phyloP scores from a whole-genome alignment of 139 green algal genomes.

The Chara braunii region DNA sequence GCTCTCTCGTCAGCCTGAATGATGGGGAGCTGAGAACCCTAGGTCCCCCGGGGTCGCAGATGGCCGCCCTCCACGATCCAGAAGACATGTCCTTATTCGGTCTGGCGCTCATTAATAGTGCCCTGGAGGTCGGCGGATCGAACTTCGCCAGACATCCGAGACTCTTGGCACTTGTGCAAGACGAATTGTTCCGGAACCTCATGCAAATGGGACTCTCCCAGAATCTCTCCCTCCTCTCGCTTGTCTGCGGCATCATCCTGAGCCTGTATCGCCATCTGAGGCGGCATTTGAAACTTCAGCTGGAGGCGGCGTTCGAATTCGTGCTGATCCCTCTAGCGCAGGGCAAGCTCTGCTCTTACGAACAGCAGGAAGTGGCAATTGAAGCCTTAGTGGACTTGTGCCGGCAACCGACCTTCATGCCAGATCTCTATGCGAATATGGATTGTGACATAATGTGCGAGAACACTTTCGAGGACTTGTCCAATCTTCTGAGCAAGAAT shows the following conservation, averaged over 20 bases:
- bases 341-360: slow-evolving; percentile 43
- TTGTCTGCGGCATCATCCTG: slow-evolving; percentile 43
- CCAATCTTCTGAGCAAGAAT: slow-evolving; percentile 37
- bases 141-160: slow-evolving; percentile 43
- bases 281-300: slow-evolving; percentile 62
- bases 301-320: slow-evolving; percentile 69
- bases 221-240: slow-evolving; percentile 45
- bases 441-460: slow-evolving; percentile 69
- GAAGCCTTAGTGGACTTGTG: slow-evolving; percentile 87
- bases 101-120: slow-evolving; percentile 62
- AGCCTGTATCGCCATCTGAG: slow-evolving; percentile 68
- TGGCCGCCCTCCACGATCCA: not conserved
- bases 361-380: slow-evolving; percentile 74
- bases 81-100: slow-evolving; percentile 58
- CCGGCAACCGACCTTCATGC: slow-evolving; percentile 72
- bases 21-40: slow-evolving; percentile 6
- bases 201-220: slow-evolving; percentile 39
- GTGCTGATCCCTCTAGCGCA: slow-evolving; percentile 78
- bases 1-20: slow-evolving; percentile 34
- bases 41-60: not conserved
- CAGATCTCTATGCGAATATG: slow-evolving; percentile 78
- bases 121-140: slow-evolving; percentile 44
- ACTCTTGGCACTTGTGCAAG: slow-evolving; percentile 57
- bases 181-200: slow-evolving; percentile 59
- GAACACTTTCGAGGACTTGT: slow-evolving; percentile 70